These are phyloP conservation scores for Verticillium klebahnii DNA, from an alignment of 2,329 filamentous ascomycete genomes.

Conservation along the genomic window DNA sequence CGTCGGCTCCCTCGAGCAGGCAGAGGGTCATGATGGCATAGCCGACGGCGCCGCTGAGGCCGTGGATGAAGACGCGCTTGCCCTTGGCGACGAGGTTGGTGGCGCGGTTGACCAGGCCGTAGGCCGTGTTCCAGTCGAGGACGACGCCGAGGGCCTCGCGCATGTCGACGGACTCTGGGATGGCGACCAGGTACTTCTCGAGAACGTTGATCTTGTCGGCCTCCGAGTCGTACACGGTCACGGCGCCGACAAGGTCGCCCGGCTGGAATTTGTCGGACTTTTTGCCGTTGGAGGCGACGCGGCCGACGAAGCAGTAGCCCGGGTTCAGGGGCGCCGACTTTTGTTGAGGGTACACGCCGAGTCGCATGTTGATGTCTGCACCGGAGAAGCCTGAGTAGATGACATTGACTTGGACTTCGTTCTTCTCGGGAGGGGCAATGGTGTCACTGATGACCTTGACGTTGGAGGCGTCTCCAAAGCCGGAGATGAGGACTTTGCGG, in stretches of 20 bases:
- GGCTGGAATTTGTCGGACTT: constrained; percentile 22
- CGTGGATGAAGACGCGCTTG: constrained; percentile 45
- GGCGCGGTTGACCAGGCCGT: constrained; percentile 27
- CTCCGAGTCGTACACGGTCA: constrained; percentile 37
- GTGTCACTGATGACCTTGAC: constrained; percentile 26
- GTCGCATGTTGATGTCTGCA: constrained; percentile 44
- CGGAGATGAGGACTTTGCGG: constrained; percentile 40
- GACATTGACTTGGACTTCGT: constrained; percentile 42
- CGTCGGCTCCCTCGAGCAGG: constrained; percentile 35
- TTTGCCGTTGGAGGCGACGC: constrained; percentile 31
- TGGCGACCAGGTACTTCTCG: constrained; percentile 38
- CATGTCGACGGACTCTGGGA: constrained; percentile 35
- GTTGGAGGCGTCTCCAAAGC: constrained; percentile 33
- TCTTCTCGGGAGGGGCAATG: constrained; percentile 31
- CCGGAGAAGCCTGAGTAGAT: constrained; percentile 43
- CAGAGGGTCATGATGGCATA: constrained; percentile 35
- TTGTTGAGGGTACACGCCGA: constrained; percentile 41
- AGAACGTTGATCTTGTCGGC: constrained; percentile 40
- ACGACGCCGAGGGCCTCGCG: constrained; percentile 33
- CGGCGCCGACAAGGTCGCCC: constrained; percentile 28
- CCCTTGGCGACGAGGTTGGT: constrained; percentile 33
- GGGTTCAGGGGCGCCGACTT: constrained; percentile 40
- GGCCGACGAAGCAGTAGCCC: constrained; percentile 43
- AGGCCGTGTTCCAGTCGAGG: constrained; percentile 42
- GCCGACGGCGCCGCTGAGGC: constrained; percentile 45